Evolutionary conservation across 257 asterid species (phyloP), one percentile per base, ranked within the genome.

Genomic region (Fraxinus excelsior): DNA sequence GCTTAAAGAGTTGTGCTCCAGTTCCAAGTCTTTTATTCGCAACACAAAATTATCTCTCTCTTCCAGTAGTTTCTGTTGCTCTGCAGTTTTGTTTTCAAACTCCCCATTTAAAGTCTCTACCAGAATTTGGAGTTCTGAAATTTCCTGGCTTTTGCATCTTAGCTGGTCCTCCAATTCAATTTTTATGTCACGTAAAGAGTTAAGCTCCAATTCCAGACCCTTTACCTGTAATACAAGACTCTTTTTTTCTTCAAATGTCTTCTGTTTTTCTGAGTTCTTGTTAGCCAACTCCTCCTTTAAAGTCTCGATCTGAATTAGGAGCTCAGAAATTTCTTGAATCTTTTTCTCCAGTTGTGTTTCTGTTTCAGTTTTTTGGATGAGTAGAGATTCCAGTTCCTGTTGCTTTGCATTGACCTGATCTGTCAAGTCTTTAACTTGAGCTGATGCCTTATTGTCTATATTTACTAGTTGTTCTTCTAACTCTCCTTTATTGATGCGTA

Each of bases 291-390:
- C 68, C 18, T 26, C 35, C 35, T 25, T 62, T 12, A 62, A 62
- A 62, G 35, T 25, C 19, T 62, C 35, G 1, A 62, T 62, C 35
- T 62, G 35, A 26, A 25, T 26, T 62, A 62, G n/a, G 34, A 10
- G 12, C 19, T 25, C 35, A 26, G 32, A 62, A 62, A 62, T 67
- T 65, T 62, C 68, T 62, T 62, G 68, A 46, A 40, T 42, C 18
- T 70, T 82, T 74, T 51, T 74, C 75, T 69, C 84, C 67, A 76
- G 74, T 29, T 71, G 76, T 6, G 44, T 34, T 62, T 83, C 89
- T 70, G 75, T 72, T 35, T 80, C 76, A 28, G 44, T 75, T 67
- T 75, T 85, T 44, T 82, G 83, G 66, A 26, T 58, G 38, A 28
- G 74, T 10, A 80, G 79, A 34, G 83, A 75, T 3, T 81, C 87